Base-by-base conservation (phyloP, 495 filamentous ascomycete species). In the Parachaetomium inaequale region DNA sequence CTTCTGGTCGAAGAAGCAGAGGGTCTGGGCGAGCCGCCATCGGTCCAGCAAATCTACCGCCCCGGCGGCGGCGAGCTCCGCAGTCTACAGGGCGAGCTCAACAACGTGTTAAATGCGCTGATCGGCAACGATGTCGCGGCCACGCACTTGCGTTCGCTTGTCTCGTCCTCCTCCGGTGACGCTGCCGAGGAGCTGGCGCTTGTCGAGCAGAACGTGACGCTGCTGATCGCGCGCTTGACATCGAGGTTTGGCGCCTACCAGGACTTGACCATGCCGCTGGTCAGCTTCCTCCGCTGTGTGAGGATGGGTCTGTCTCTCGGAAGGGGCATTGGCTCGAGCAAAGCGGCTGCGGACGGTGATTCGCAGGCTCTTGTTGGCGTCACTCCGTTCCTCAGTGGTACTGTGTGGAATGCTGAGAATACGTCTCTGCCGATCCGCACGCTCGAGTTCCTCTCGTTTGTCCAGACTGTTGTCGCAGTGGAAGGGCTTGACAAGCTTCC, bases 231-330 rank as follows among this genome's bases (percentile, higher is more conserved):
- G 23, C 82, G 93, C 42, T 78, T 98, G 28, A 80, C 77, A 2
- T 75, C 81, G 2, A 78, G 85, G 23, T 93, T 89, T 70, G 81
- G 84, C 45, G 85, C 83, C 34, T 98, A 96, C 65, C 88, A 90
- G 58, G 94, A 99, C 72, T 80, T 98, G 52, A 88, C 88, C 0
- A 79, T 81, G 51, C 93, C 93, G 3, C 77, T 91, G 43, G 79
- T 93, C 61, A 90, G 88, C 49, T 92, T 97, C 65, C 80, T 98
- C 10, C 85, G 89, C 57, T 87, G 90, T 58, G 78, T 99, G 12
- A 87, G 88, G 63, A 71, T 93, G 59, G 91, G 92, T 14, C 69
- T 96, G 32, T 87, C 82, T 17, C 73, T 96, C 31, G 69, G 69
- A 4, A 78, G 80, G 40, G 79, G 66, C 31, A 68, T 79, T 43